Percentiles rank a stretch among this genome's conserved stretches.
Evolutionary conservation across 192 early-diverging fungal genomes (phyloP).

Genomic region (Gaertneriomyces semiglobifer): DNA sequence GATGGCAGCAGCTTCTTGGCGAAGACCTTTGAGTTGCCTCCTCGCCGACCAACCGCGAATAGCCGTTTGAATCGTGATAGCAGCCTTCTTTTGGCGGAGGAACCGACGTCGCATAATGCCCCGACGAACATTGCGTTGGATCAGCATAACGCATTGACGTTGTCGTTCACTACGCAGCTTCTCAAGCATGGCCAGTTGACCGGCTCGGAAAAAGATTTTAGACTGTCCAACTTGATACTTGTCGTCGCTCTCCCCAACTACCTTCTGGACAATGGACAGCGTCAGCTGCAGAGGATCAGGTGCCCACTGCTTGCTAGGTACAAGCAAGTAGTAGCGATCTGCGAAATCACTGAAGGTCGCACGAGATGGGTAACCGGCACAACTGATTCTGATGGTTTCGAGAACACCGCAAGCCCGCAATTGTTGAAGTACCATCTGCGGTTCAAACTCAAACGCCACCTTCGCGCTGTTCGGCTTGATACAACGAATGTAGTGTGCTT

Average conservation of each 20-base stretch:
- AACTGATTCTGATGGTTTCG: constrained; percentile 98
- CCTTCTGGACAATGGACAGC: constrained; percentile 47
- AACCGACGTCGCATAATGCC: constrained; percentile 49
- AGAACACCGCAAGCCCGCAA: constrained; percentile 97
- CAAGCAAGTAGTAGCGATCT: constrained; percentile 67
- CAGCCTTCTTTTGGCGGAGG: constrained; percentile 43
- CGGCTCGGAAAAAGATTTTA: constrained; percentile 99
- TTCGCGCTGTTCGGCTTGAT: constrained; percentile 98
- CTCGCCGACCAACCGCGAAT: constrained; percentile 64
- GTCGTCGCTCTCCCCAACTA: constrained; percentile 70
- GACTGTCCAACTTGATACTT: constrained; percentile 91
- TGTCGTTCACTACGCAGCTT: constrained; percentile 83
- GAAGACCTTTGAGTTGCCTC: constrained; percentile 51
- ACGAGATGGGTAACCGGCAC: constrained; percentile 93
- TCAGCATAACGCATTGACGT: constrained; percentile 73
- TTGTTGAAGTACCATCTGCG: constrained; percentile 90
- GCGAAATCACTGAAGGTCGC: constrained; percentile 88
- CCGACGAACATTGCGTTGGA: constrained; percentile 85
- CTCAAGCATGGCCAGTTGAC: constrained; percentile 83
- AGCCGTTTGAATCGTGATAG: constrained; percentile 62
- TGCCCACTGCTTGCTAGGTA: constrained; percentile 50
- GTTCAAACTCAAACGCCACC: constrained; percentile 86
- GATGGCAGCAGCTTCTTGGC: constrained; percentile 65
- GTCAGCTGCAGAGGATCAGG: constrained; percentile 54
- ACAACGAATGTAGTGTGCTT: constrained; percentile 97